Percentiles rank a stretch among this genome's conserved stretches.
Evolutionary conservation across 371 early-diverging fungal genomes (phyloP).

Genomic region (Smittium culicis): DNA sequence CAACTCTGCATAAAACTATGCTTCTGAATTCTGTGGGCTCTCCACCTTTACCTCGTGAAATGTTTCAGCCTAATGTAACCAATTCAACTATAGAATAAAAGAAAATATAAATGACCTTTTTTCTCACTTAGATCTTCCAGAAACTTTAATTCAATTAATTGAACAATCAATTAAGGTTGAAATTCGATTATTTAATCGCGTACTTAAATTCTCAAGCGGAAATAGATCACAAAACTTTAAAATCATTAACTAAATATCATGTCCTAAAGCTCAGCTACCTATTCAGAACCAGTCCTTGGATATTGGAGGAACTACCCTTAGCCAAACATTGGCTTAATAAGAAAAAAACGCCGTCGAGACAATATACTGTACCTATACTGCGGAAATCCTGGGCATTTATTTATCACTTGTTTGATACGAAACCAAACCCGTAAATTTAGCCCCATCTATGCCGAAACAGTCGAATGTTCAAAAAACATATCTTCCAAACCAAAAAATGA

Average conservation of each 20-base stretch:
- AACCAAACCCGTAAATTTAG: not conserved
- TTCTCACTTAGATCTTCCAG: not conserved
- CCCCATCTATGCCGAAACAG: not conserved
- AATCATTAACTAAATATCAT: too few species aligned
- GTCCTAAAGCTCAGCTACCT: slow-evolving; percentile 1
- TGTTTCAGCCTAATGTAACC: not conserved
- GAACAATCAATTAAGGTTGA: slow-evolving; percentile 1
- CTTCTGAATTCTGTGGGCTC: not conserved
- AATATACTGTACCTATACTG: slow-evolving; percentile 8
- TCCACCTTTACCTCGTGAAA: slow-evolving; percentile 4
- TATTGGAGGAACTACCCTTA: slow-evolving; percentile 3
- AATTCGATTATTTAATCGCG: not conserved
- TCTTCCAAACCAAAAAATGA: too few species aligned
- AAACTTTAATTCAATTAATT: not conserved
- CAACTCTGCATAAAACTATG: not conserved
- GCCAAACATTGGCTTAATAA: not conserved
- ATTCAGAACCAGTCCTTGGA: slow-evolving; percentile 3
- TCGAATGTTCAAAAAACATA: not conserved
- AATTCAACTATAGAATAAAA: not conserved
- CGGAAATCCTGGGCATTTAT: slow-evolving; percentile 2
- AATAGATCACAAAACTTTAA: too few species aligned
- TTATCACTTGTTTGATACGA: not conserved
- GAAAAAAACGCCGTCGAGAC: slow-evolving; percentile 8
- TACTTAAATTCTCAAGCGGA: too few species aligned
- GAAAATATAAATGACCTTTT: slow-evolving; percentile 4